These are phyloP conservation scores for Thielaviopsis populi DNA, from an alignment of 2,329 filamentous ascomycete species.

Conservation along the genomic window DNA sequence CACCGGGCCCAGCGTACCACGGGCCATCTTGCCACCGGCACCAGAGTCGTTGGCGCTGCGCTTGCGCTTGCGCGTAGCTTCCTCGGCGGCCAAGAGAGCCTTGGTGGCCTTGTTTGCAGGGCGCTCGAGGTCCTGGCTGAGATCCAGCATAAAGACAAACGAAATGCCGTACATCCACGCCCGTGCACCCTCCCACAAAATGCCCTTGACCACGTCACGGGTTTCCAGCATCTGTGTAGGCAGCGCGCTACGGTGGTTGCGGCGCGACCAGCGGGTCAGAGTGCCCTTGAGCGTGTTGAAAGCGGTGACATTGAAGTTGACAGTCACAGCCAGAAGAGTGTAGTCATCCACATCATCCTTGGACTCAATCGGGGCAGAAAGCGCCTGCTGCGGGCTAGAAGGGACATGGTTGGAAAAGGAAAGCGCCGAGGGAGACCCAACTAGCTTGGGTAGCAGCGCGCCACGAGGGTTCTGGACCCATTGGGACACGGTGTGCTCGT, in stretches of 20 bases:
- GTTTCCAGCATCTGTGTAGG: conserved; percentile 60
- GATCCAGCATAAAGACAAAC: conserved; percentile 87
- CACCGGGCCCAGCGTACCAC: conserved; percentile 31
- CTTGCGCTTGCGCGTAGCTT: conserved; percentile 38
- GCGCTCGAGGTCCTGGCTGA: conserved; percentile 50
- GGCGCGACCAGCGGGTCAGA: conserved; percentile 70
- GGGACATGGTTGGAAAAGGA: conserved; percentile 47
- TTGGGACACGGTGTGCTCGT: conserved; percentile 28
- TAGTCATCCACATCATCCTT: conserved; percentile 31
- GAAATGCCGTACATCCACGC: conserved; percentile 77
- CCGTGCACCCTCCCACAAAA: conserved; percentile 64
- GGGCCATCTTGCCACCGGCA: conserved; percentile 38
- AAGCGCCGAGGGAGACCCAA: conserved; percentile 48
- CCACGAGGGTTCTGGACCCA: conserved; percentile 66
- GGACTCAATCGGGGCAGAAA: conserved; percentile 18
- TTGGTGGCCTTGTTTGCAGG: conserved; percentile 20
- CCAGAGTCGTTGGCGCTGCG: conserved; percentile 33
- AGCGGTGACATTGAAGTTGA: conserved; percentile 48
- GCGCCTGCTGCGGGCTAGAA: conserved; percentile 18
- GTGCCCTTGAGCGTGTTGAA: conserved; percentile 66
- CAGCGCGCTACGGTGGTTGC: conserved; percentile 62
- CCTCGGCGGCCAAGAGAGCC: conserved; percentile 19
- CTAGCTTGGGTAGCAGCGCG: conserved; percentile 52
- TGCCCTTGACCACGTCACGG: conserved; percentile 68
- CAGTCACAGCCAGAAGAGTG: conserved; percentile 38